phyloP scores from a whole-genome alignment of 208 protist species.

The Crithidia fasciculata region DNA sequence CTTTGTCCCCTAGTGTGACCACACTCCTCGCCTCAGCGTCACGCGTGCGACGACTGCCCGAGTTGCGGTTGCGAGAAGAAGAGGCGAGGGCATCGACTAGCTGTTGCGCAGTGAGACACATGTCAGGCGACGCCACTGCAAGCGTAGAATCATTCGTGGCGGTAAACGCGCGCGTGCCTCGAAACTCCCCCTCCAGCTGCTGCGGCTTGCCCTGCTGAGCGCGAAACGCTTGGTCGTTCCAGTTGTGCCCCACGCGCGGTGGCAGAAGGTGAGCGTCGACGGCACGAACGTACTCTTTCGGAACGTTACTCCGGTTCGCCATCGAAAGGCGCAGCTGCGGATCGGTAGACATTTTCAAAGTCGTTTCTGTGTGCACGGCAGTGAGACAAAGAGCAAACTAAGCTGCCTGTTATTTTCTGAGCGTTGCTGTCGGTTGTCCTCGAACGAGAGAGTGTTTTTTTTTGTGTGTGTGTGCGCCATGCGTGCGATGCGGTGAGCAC shows the following conservation, averaged over 20 bases:
- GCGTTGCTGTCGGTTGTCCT: too few species aligned
- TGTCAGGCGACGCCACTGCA: slow-evolving; percentile 42
- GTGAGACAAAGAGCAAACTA: not conserved
- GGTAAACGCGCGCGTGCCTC: slow-evolving; percentile 66
- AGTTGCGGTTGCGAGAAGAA: slow-evolving; percentile 28
- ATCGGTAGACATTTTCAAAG: slow-evolving; percentile 34
- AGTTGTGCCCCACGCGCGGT: slow-evolving; percentile 88
- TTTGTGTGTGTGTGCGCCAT: not conserved
- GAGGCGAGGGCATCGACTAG: slow-evolving; percentile 65
- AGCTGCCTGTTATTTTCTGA: too few species aligned
- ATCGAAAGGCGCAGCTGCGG: slow-evolving; percentile 36
- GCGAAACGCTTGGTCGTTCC: slow-evolving; percentile 88
- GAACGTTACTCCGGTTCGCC: slow-evolving; percentile 58
- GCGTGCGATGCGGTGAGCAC: not conserved
- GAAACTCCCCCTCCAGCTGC: slow-evolving; percentile 84
- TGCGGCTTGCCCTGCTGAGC: slow-evolving; percentile 80
- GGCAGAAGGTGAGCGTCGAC: slow-evolving; percentile 78
- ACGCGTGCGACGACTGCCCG: slow-evolving; percentile 12
- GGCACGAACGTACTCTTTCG: slow-evolving; percentile 79
- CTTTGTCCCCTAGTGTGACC: slow-evolving; percentile 92
- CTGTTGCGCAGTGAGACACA: slow-evolving; percentile 71
- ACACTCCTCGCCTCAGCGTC: slow-evolving; percentile 32
- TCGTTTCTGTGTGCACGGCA: not conserved
- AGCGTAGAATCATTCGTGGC: slow-evolving; percentile 58
- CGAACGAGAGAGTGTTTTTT: not conserved